Conservation (phyloP, 495 filamentous ascomycete genomes). For the Neurospora terricola region DNA sequence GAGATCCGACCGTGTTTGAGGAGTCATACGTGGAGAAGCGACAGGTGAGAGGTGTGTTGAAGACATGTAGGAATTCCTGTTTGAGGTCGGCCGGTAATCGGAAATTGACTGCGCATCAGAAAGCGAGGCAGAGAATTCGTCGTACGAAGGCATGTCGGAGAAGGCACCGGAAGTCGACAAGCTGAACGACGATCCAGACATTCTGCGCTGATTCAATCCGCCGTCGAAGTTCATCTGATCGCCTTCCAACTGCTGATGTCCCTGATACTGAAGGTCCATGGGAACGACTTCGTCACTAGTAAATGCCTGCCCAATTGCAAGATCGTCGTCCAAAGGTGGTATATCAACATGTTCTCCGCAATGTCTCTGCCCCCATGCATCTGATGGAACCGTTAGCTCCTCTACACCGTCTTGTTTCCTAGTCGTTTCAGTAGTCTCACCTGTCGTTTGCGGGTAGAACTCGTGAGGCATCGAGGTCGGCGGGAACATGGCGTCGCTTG, state of each 20-base stretch:
- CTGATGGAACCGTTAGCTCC: constrained; percentile 28
- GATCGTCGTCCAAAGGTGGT: constrained; percentile 35
- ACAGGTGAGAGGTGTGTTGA: constrained; percentile 49
- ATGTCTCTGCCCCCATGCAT: constrained; percentile 39
- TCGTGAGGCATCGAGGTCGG: constrained; percentile 43
- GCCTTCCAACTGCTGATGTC: constrained; percentile 32
- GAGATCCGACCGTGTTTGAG: constrained; percentile 44
- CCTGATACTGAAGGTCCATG: constrained; percentile 37
- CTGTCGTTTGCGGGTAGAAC: constrained; percentile 39
- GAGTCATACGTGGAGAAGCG: constrained; percentile 49
- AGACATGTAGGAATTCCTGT: constrained; percentile 48
- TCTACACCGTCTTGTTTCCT: constrained; percentile 5
- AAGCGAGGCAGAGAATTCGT: constrained; percentile 47
- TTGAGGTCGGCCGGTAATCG: constrained; percentile 47
- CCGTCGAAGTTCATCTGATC: constrained; percentile 32
- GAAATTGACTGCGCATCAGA: constrained; percentile 46
- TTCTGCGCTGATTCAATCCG: constrained; percentile 36
- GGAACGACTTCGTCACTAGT: constrained; percentile 47
- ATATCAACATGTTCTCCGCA: constrained; percentile 41
- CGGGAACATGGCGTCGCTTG: constrained; percentile 39
- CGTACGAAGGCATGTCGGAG: constrained; percentile 49
- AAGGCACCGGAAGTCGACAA: constrained; percentile 47
- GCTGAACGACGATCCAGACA: constrained; percentile 50
- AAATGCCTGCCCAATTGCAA: constrained; percentile 45
- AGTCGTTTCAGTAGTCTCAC: constrained; percentile 40